Evolutionary conservation across 139 green algal species (phyloP).

Genomic region (Volvox africanus): DNA sequence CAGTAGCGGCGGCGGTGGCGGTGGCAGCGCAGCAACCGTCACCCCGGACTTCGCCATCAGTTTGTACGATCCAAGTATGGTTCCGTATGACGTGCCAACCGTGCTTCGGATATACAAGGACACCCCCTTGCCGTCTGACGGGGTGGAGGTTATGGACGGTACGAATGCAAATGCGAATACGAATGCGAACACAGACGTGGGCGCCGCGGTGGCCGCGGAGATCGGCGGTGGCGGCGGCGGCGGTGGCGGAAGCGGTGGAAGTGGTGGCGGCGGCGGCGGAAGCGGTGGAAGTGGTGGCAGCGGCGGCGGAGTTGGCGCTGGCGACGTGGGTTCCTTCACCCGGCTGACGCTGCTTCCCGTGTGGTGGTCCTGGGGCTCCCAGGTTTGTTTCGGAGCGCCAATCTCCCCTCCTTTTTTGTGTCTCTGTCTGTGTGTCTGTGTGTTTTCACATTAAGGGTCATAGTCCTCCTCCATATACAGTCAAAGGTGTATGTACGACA

Average conservation of each 20-base stretch:
- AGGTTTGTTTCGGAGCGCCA: not conserved
- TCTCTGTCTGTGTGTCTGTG: no score
- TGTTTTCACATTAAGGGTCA: no score
- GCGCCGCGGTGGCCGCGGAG: no score
- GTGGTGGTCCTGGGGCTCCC: conserved; percentile 41
- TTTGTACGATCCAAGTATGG: conserved; percentile 40
- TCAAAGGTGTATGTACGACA: no score
- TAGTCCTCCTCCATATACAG: no score
- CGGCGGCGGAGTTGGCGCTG: not conserved
- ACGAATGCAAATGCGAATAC: no score
- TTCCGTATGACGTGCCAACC: not conserved
- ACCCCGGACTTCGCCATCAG: conserved; percentile 32
- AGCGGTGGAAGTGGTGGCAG: not conserved
- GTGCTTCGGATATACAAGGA: not conserved
- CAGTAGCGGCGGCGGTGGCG: not conserved
- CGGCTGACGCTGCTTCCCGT: not conserved
- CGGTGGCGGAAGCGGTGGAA: not conserved
- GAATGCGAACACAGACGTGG: no score
- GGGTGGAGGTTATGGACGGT: not conserved
- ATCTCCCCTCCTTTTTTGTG: not conserved
- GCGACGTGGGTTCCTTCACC: not conserved
- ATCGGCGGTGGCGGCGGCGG: not conserved
- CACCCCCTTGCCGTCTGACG: not conserved
- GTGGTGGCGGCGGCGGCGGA: not conserved
- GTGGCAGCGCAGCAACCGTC: not conserved